Percentiles rank a stretch among this genome's conserved stretches.
phyloP scores from a whole-genome alignment of 176 grass and related monocot genomes.

The Saccharum officinarum region DNA sequence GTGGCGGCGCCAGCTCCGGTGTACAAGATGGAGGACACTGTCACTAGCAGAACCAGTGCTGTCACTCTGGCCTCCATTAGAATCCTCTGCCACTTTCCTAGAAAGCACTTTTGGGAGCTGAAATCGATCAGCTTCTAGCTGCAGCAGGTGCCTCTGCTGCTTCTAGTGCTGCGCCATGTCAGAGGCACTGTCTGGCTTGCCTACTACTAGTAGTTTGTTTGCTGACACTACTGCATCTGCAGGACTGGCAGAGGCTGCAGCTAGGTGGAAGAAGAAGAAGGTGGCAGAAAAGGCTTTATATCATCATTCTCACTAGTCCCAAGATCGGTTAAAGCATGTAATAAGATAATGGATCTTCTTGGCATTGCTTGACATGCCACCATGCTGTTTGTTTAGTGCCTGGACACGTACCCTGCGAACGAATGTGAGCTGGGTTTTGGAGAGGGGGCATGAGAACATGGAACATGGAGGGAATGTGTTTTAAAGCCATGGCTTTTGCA shows the following conservation, averaged over 20 bases:
- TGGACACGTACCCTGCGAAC: slow-evolving; percentile 46
- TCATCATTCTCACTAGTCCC: slow-evolving; percentile 13
- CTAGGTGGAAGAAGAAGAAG: slow-evolving; percentile 13
- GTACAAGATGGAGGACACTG: slow-evolving; percentile 14
- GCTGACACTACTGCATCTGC: slow-evolving; percentile 31
- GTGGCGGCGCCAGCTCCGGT: slow-evolving; percentile 5
- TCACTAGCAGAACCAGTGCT: slow-evolving; percentile 8
- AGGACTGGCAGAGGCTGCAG: slow-evolving; percentile 36
- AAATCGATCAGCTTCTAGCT: slow-evolving; percentile 6
- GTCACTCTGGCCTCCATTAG: slow-evolving; percentile 37
- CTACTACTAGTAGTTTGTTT: slow-evolving; percentile 1
- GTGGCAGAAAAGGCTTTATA: slow-evolving; percentile 48
- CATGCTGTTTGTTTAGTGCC: slow-evolving; percentile 37
- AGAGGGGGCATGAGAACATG: slow-evolving; percentile 57
- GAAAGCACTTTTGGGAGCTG: slow-evolving; percentile 22
- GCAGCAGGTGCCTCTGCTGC: slow-evolving; percentile 31
- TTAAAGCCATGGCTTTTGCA: slow-evolving; percentile 55
- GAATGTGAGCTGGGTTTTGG: slow-evolving; percentile 39
- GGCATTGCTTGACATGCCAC: slow-evolving; percentile 50
- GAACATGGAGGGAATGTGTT: slow-evolving; percentile 94
- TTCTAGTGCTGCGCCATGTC: slow-evolving; percentile 54
- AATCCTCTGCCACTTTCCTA: not conserved
- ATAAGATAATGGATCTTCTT: slow-evolving; percentile 34
- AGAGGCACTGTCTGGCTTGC: slow-evolving; percentile 28
- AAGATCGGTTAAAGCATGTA: slow-evolving; percentile 23